Evolutionary conservation across 805 yeast genomes (phyloP), one percentile per base, ranked within the genome.

Genomic region (Cyberlindnera xishuangbannaensis): DNA sequence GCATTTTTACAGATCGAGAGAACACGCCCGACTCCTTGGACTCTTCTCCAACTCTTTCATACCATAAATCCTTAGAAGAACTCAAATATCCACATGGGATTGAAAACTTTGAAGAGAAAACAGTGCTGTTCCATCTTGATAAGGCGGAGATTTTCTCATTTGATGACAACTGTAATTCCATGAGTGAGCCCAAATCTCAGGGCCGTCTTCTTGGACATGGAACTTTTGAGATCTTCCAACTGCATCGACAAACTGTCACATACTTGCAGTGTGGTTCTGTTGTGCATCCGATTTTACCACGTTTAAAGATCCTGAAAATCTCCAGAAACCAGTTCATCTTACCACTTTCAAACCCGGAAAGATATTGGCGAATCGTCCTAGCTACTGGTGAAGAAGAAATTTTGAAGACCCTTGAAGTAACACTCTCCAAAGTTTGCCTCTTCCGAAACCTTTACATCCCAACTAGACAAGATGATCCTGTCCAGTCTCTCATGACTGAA

Each of bases 201-300:
- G 81, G 80, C 0, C 56, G 71, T 26, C 50, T 76, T n/a, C 48
- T 79, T 18, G 76, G 81, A 1, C 75, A 73, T 39, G 87, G 87
- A 2, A 61, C 55, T 27, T 65, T 79, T 33, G 75, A 76, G 45
- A 60, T 79, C 2, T 79, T 74, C 44, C 77, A 74, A 50, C 58
- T 78, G 18, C 75, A 72, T 44, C 69, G 69, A 39, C 72, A 75
- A 14, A 67, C 62, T 37, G 78, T 76, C 7, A 70, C 78, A 1
- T 80, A 78, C 50, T 50, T 80, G 25, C 71, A 76, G 10, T 80
- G 86, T 57, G 87, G 56, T 9, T 64, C 75, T 5, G 72, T 84
- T 24, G 71, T 83, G 2, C 83, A 83, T 50, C 94, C 95, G 4
- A 69, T 84, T 11, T 58, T 84, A 33, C 84, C 86, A 4, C 72